A percentile compares a stretch with the other conserved stretches of the same genome.
Evolutionary conservation across 2,329 filamentous ascomycete species (phyloP).

Genomic region (Fusarium floridanum): DNA sequence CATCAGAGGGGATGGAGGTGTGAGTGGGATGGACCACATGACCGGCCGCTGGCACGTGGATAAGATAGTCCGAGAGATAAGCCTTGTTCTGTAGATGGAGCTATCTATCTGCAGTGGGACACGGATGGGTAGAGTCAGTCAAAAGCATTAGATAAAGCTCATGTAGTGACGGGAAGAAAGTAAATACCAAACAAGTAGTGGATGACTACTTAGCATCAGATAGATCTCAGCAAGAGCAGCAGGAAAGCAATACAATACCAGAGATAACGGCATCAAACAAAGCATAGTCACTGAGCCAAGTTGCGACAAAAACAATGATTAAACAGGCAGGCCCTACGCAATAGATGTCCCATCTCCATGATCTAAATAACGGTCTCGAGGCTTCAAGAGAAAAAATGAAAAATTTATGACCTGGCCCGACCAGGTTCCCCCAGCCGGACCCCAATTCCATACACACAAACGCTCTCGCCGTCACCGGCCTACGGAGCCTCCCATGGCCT

Average conservation of each 20-base stretch:
- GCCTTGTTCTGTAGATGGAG: slow-evolving; percentile 8
- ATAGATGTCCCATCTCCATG: slow-evolving; percentile 54
- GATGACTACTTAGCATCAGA: background rate
- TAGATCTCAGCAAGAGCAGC: background rate
- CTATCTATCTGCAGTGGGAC: slow-evolving; percentile 8
- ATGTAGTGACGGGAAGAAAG: too few species aligned
- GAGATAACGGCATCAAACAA: background rate
- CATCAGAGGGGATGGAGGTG: slow-evolving; percentile 20
- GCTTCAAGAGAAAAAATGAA: slow-evolving; percentile 59
- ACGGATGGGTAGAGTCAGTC: slow-evolving; percentile 2
- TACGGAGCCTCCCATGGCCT: slow-evolving; percentile 33
- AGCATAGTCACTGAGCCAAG: slow-evolving; percentile 21
- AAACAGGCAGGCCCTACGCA: slow-evolving; percentile 50
- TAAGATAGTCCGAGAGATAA: slow-evolving; percentile 24
- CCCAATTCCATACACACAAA: slow-evolving; percentile 46
- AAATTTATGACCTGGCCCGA: slow-evolving; percentile 62
- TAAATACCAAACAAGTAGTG: too few species aligned
- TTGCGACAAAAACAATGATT: slow-evolving; percentile 47
- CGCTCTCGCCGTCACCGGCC: slow-evolving; percentile 40
- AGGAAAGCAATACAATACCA: background rate
- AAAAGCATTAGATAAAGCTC: background rate
- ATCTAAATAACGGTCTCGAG: slow-evolving; percentile 53
- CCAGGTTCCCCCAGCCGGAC: slow-evolving; percentile 41
- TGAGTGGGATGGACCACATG: slow-evolving; percentile 39
- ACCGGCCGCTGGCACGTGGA: slow-evolving; percentile 36